Percentiles rank a stretch among this genome's conserved stretches.
Evolutionary conservation across 1,284 basidiomycete species (phyloP).

Genomic region (Ceratobasidium sp.): DNA sequence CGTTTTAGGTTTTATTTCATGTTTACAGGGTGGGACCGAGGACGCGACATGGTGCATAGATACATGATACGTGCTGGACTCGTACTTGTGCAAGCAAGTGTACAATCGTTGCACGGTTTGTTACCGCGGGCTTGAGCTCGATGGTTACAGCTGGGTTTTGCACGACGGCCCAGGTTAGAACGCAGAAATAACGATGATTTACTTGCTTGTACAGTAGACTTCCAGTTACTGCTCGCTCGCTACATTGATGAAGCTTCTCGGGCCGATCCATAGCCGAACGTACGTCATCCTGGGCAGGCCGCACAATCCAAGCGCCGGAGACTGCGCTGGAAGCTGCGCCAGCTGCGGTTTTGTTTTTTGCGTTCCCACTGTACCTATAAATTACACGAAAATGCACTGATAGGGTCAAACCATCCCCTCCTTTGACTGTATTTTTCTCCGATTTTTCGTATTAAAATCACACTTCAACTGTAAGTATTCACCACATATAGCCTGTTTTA

Average conservation of each 20-base stretch:
- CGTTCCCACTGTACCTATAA: conserved; percentile 1
- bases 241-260: conserved; percentile 23
- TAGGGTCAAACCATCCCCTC: neutral
- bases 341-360: neutral
- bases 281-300: no score
- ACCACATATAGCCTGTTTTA: conserved; percentile 9
- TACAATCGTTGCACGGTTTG: no score
- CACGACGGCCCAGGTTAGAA: no score
- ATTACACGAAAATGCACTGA: neutral
- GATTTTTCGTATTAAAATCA: conserved; percentile 2
- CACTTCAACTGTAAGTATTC: neutral
- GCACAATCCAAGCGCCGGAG: conserved; percentile 19
- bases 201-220: conserved; percentile 35
- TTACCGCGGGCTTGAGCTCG: no score
- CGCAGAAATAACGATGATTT: no score
- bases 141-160: no score
- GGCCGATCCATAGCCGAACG: neutral
- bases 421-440: conserved; percentile 12
- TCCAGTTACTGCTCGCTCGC: conserved; percentile 26
- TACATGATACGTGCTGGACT: no score
- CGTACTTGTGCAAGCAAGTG: no score
- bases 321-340: conserved; percentile 11
- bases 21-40: no score
- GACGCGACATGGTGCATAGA: no score
- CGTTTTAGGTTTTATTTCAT: no score